A percentile compares a stretch with the other conserved stretches of the same genome.
phyloP scores from a whole-genome alignment of 768 basidiomycete genomes.

The Serpula lacrymans region DNA sequence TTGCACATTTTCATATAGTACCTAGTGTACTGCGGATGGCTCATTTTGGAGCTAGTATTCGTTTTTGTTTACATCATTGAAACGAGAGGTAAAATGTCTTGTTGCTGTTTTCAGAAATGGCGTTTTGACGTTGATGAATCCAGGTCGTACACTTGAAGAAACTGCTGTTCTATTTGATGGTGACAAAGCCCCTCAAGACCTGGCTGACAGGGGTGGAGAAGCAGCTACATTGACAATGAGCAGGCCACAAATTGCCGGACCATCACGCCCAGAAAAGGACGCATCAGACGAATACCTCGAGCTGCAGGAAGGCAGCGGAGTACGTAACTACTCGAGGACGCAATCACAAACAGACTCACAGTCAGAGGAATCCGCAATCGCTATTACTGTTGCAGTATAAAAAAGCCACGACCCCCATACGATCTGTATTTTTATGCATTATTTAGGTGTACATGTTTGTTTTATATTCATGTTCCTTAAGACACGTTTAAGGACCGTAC shows the following conservation, averaged over 20 bases:
- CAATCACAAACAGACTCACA: conserved; percentile 2
- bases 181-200: conserved; percentile 29
- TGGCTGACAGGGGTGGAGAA: conserved; percentile 46
- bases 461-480: conserved; percentile 1
- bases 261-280: conserved; percentile 4
- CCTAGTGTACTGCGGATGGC: conserved; percentile 62
- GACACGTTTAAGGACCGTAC: no score
- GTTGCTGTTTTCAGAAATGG: conserved; percentile 4
- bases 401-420: conserved; percentile 2
- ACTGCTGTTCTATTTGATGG: conserved; percentile 73
- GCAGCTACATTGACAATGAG: conserved; percentile 38
- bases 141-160: conserved; percentile 67
- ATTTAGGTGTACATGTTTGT: conserved; percentile 1
- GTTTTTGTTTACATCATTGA: conserved; percentile 55
- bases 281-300: conserved; percentile 4
- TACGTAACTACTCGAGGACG: neutral
- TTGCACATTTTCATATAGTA: conserved; percentile 31
- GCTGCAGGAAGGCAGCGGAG: neutral
- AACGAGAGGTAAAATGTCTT: conserved; percentile 46
- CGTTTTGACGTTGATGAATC: conserved; percentile 11
- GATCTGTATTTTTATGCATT: conserved; percentile 8
- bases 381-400: neutral
- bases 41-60: conserved; percentile 58
- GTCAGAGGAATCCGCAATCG: conserved; percentile 9
- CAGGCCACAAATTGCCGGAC: neutral